Conservation (phyloP, 1,284 basidiomycete species). For the Marasmius sp. region DNA sequence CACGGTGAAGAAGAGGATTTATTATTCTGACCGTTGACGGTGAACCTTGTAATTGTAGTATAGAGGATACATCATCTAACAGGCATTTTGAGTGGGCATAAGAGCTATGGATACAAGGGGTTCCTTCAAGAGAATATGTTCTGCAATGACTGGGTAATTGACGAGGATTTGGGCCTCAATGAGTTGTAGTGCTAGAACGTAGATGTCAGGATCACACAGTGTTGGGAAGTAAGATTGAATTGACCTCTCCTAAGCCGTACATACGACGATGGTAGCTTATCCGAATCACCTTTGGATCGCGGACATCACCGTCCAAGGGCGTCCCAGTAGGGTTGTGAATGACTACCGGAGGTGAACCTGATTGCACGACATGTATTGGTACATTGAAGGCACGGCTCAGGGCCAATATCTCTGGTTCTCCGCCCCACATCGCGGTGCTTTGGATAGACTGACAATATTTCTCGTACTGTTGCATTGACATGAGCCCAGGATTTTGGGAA, state of each 20-base stretch:
- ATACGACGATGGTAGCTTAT: constrained; percentile 91
- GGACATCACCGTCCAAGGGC: constrained; percentile 29
- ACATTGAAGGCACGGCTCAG: constrained; percentile 82
- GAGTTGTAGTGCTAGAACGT: constrained; percentile 82
- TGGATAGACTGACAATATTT: constrained; percentile 82
- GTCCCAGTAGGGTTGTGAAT: constrained; percentile 63
- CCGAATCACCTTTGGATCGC: constrained; percentile 53
- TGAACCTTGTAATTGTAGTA: constrained; percentile 3
- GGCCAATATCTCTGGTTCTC: constrained; percentile 95
- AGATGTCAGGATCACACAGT: constrained; percentile 5
- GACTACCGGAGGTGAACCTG: constrained; percentile 79
- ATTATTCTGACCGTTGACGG: constrained; percentile 40
- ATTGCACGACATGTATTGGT: constrained; percentile 92
- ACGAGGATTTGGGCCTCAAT: constrained; percentile 54
- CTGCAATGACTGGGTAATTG: constrained; percentile 40
- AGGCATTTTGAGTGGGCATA: background rate
- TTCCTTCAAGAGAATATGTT: constrained; percentile 28
- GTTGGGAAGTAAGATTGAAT: constrained; percentile 23
- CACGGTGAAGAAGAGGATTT: constrained; percentile 49
- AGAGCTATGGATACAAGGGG: constrained; percentile 18
- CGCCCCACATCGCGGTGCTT: constrained; percentile 91
- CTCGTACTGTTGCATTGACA: constrained; percentile 69
- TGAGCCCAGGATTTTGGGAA: constrained; percentile 70
- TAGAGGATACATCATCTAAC: background rate
- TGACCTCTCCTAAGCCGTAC: constrained; percentile 92